Evolutionary conservation across 176 grass and related monocot species (phyloP).

Genomic region (Avena sativa): DNA sequence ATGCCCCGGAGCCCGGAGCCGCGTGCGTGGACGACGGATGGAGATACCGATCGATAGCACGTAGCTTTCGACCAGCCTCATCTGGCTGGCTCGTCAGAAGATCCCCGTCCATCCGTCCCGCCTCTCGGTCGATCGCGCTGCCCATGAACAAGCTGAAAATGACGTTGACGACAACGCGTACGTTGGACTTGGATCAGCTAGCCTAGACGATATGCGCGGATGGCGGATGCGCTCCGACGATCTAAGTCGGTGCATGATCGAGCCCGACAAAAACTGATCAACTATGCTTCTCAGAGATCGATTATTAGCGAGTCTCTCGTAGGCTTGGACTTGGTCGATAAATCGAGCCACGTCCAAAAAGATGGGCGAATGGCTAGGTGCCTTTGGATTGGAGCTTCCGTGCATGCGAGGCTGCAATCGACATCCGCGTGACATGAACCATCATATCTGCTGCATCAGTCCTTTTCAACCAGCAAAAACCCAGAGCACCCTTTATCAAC

Average conservation of each 20-base stretch:
- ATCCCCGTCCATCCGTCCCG: not conserved
- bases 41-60: not conserved
- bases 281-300: too few relatives aligned
- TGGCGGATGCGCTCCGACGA: not conserved
- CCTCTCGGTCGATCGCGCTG: not conserved
- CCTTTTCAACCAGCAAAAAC: slow-evolving; percentile 39
- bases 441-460: slow-evolving; percentile 1
- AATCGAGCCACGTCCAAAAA: not conserved
- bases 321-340: too few relatives aligned
- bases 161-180: too few relatives aligned
- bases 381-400: not conserved
- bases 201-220: too few relatives aligned
- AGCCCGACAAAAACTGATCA: not conserved
- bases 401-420: not conserved
- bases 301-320: too few relatives aligned
- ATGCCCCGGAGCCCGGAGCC: not conserved
- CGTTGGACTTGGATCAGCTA: too few relatives aligned
- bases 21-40: not conserved
- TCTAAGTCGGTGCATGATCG: not conserved
- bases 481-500: slow-evolving; percentile 21
- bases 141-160: not conserved
- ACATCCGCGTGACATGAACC: slow-evolving; percentile 14
- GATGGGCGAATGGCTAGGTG: not conserved
- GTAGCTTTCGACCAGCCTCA: slow-evolving; percentile 12
- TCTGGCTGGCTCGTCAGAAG: not conserved